Evolutionary conservation across 768 basidiomycete genomes (phyloP).

Genomic region (Amanita fuliginea): DNA sequence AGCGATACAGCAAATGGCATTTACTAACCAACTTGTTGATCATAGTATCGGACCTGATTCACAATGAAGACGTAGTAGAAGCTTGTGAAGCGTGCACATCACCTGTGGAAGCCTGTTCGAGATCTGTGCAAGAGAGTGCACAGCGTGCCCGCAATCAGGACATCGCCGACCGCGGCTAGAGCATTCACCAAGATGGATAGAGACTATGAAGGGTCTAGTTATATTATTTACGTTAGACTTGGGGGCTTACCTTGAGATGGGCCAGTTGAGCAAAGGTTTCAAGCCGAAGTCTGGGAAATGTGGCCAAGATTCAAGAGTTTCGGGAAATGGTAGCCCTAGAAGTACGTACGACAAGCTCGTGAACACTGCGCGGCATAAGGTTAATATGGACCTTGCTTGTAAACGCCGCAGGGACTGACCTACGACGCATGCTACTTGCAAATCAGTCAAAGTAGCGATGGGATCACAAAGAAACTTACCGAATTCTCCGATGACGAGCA

Average conservation of each 20-base stretch:
- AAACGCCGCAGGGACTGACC: slow-evolving; percentile 8
- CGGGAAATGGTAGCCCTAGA: too few relatives aligned
- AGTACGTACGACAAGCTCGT: slow-evolving; percentile 23
- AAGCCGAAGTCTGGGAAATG: slow-evolving; percentile 17
- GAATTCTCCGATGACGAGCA: slow-evolving; percentile 17
- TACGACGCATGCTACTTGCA: slow-evolving; percentile 11
- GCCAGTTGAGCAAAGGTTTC: slow-evolving; percentile 23
- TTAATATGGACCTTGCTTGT: neutral
- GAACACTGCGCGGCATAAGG: slow-evolving; percentile 18
- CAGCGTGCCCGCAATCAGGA: slow-evolving; percentile 30
- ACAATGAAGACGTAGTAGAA: neutral
- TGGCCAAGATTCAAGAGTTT: neutral
- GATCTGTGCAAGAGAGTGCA: slow-evolving; percentile 26
- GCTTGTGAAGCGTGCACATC: slow-evolving; percentile 1
- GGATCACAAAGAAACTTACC: slow-evolving; percentile 9
- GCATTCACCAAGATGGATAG: slow-evolving; percentile 33
- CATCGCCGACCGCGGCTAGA: slow-evolving; percentile 29
- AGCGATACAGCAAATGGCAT: neutral
- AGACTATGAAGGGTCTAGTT: slow-evolving; percentile 10
- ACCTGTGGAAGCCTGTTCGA: slow-evolving; percentile 36
- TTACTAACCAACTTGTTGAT: slow-evolving; percentile 30
- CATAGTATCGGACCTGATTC: slow-evolving; percentile 30
- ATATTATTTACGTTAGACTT: neutral
- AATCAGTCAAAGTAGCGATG: neutral
- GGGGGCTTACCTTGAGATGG: slow-evolving; percentile 19